phyloP scores from a whole-genome alignment of 2,329 filamentous ascomycete species.

The Cylindrodendrum hubeiense region DNA sequence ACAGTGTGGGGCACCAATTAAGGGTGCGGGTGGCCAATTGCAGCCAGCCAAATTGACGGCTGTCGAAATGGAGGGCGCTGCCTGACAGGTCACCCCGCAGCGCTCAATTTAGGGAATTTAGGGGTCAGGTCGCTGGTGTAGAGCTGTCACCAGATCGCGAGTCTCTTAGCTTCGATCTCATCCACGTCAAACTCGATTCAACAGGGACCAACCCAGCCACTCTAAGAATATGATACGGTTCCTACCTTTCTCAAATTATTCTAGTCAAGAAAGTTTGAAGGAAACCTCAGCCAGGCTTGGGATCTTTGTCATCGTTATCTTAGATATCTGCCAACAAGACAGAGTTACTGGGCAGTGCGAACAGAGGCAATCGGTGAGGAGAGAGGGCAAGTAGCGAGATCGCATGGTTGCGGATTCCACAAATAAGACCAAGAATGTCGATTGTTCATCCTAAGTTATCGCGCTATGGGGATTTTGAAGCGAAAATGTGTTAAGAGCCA shows the following conservation, averaged over 20 bases:
- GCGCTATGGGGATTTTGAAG: conserved; percentile 6
- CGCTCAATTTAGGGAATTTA: no score
- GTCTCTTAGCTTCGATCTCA: no score
- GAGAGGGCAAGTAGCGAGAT: conserved; percentile 19
- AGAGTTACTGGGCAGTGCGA: conserved; percentile 34
- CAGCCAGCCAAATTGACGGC: not conserved
- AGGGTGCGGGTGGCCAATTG: conserved; percentile 35
- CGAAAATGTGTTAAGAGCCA: no score
- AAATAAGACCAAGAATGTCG: conserved; percentile 26
- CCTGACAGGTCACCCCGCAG: no score
- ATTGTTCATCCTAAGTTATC: conserved; percentile 39
- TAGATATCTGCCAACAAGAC: conserved; percentile 35
- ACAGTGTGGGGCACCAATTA: conserved; percentile 42
- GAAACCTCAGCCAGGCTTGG: conserved; percentile 27
- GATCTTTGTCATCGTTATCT: conserved; percentile 41
- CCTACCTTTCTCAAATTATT: conserved; percentile 31
- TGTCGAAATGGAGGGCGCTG: not conserved
- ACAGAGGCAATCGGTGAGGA: conserved; percentile 11
- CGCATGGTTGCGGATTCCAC: conserved; percentile 30
- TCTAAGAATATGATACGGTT: conserved; percentile 31
- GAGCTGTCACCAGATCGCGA: no score
- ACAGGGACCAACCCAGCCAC: no score
- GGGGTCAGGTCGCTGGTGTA: no score
- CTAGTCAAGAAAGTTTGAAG: conserved; percentile 29
- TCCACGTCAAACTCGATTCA: no score